phyloP scores from a whole-genome alignment of 768 basidiomycete genomes.

The Rhodotorula diobovata region DNA sequence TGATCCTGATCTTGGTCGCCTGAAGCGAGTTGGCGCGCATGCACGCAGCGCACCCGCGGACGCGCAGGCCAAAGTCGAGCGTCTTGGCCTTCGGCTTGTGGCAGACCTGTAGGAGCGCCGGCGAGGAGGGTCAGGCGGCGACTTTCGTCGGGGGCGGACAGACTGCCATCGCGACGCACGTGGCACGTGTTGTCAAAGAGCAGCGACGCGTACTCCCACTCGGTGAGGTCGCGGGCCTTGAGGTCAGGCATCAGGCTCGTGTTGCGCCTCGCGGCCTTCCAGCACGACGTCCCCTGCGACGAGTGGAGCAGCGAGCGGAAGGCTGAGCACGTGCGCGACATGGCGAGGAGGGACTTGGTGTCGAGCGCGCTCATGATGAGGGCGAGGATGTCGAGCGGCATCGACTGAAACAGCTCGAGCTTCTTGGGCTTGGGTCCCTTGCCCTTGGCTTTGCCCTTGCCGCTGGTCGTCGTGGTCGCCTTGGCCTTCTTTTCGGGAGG shows the following conservation, averaged over 20 bases:
- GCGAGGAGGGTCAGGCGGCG: fast-evolving
- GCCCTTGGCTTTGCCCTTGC: slow-evolving; percentile 6
- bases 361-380: slow-evolving; percentile 10
- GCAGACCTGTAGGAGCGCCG: background rate
- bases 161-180: background rate
- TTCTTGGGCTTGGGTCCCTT: slow-evolving; percentile 4
- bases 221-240: background rate
- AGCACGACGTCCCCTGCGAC: background rate
- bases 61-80: slow-evolving; percentile 6
- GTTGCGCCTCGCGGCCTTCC: slow-evolving; percentile 11
- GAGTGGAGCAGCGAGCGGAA: slow-evolving; percentile 15
- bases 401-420: slow-evolving; percentile 9
- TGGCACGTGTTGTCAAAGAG: slow-evolving; percentile 19
- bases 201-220: slow-evolving; percentile 23
- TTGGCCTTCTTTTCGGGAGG: slow-evolving; percentile 1
- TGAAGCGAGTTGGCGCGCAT: background rate
- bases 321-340: slow-evolving; percentile 16
- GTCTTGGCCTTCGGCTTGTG: background rate
- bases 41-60: slow-evolving; percentile 16
- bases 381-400: slow-evolving; percentile 21
- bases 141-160: background rate
- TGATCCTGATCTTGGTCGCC: background rate
- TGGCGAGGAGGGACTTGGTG: slow-evolving; percentile 20
- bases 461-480: background rate
- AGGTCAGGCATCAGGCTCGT: slow-evolving; percentile 5